Base-by-base conservation (phyloP, 371 early-diverging fungal genomes). In the Syncephalastrum sp. region DNA sequence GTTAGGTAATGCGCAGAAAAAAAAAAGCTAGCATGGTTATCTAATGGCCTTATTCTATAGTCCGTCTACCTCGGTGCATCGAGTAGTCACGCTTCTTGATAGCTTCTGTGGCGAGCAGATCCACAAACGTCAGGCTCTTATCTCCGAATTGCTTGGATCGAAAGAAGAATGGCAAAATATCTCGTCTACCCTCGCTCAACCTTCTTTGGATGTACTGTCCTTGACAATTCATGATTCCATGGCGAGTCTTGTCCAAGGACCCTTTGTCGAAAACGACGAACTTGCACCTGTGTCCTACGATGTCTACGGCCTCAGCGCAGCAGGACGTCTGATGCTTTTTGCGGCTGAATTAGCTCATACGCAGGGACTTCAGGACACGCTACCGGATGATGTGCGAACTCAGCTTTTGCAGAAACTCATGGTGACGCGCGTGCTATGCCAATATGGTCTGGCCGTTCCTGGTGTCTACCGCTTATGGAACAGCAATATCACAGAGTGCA, bases 281-380 rank as follows among this genome's bases (percentile, higher is more conserved):
- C 21, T 74, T 12, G 47, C 52, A 16, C 63, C 69, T 1, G 59
- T 76, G 6, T n/a, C 56, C 0, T 83, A 81, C 27, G 86, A 86
- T 56, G 53, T 74, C 13, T 79, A 79, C 65, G 86, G 84, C 0
- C 60, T 84, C 4, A 81, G 80, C 15, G 64, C 79, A 3, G 83
- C 80, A 43, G 83, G 73, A 17, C 76, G 86, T 4, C 53, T 79
- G 49, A 69, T 73, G 0, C 56, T 84, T 1, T 82, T 80, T 54
- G 65, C 70, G 6, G 70, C 77, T 10, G 80, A 78, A 50, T 69
- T 62, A 5, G 16, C 23, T 8, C 38, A 33, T 12, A 12, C 12
- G 38, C 38, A 12, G 10, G 38, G 38, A 5, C 63, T 66, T 8
- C 61, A 57, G 50, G 64, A 65, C 54, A 69, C 57, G 3, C 46